Percentiles rank a stretch among this genome's conserved stretches.
These are phyloP conservation scores for Exobasidium cylindrosporum DNA, from an alignment of 1,284 basidiomycete species.

Conservation along the genomic window DNA sequence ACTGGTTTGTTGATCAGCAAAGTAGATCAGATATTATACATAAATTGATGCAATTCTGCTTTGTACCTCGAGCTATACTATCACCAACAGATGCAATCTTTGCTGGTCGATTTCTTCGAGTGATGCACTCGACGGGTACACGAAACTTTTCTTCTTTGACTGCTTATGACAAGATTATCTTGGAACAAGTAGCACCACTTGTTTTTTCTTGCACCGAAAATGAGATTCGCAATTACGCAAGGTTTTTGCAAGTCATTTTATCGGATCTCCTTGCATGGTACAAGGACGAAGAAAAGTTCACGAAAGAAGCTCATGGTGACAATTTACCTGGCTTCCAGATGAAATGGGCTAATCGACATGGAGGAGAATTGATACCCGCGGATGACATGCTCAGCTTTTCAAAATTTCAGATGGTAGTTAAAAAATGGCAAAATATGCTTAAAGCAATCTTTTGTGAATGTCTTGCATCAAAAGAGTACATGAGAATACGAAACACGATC, in stretches of 20 bases:
- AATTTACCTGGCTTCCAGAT: constrained; percentile 50
- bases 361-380: constrained; percentile 55
- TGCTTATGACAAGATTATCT: constrained; percentile 70
- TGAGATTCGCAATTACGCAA: constrained; percentile 85
- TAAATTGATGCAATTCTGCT: constrained; percentile 78
- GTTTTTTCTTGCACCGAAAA: constrained; percentile 92
- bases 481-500: constrained; percentile 51
- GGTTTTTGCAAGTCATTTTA: constrained; percentile 74
- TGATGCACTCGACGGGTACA: constrained; percentile 80
- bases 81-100: constrained; percentile 96
- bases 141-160: constrained; percentile 81
- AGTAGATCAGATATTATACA: constrained; percentile 27
- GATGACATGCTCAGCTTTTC: constrained; percentile 69
- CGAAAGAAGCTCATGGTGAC: constrained; percentile 58
- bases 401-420: constrained; percentile 68
- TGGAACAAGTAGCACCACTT: constrained; percentile 63
- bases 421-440: constrained; percentile 79
- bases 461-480: constrained; percentile 45
- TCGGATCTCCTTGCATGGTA: constrained; percentile 75
- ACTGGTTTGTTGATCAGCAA: constrained; percentile 68
- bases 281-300: constrained; percentile 62
- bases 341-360: constrained; percentile 34
- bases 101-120: constrained; percentile 83
- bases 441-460: constrained; percentile 49
- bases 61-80: constrained; percentile 83